Percentiles rank a stretch among this genome's conserved stretches.
phyloP scores from a whole-genome alignment of 2,329 filamentous ascomycete genomes.

The Alternaria dauci region DNA sequence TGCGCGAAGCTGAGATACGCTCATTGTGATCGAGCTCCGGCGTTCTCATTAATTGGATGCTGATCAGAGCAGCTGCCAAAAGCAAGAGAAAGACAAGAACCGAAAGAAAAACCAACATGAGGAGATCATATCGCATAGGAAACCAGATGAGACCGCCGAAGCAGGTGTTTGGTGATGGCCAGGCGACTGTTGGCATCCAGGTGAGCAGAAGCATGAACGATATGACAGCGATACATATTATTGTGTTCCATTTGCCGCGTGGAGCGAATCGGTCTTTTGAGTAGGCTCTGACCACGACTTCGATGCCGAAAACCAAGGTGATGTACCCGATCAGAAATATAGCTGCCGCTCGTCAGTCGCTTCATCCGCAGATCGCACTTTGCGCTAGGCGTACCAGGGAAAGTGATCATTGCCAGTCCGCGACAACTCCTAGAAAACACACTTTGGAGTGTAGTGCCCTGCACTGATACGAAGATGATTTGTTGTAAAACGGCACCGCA shows the following conservation, averaged over 20 bases:
- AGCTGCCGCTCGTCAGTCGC: constrained; percentile 55
- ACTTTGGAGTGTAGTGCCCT: constrained; percentile 49
- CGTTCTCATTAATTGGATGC: constrained; percentile 64
- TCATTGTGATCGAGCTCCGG: constrained; percentile 66
- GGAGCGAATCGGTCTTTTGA: constrained; percentile 65
- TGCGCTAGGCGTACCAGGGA: constrained; percentile 45
- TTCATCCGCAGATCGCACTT: neutral
- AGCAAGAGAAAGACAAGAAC: constrained; percentile 62
- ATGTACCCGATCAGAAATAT: constrained; percentile 73
- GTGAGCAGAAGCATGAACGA: constrained; percentile 62
- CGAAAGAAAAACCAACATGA: constrained; percentile 64
- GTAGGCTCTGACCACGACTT: constrained; percentile 66
- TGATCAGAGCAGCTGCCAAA: constrained; percentile 63
- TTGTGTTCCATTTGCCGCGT: constrained; percentile 67
- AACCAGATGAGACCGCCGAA: constrained; percentile 75
- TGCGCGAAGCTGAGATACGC: constrained; percentile 70
- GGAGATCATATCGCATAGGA: constrained; percentile 66
- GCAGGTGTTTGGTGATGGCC: constrained; percentile 67
- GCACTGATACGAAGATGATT: constrained; percentile 50
- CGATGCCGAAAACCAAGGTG: constrained; percentile 71
- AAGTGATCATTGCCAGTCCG: constrained; percentile 48
- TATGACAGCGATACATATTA: constrained; percentile 64
- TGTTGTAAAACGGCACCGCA: constrained; percentile 50
- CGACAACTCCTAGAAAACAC: constrained; percentile 49
- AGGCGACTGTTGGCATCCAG: constrained; percentile 66